phyloP scores from a whole-genome alignment of 176 grass and related monocot species.

The Carex parvula region DNA sequence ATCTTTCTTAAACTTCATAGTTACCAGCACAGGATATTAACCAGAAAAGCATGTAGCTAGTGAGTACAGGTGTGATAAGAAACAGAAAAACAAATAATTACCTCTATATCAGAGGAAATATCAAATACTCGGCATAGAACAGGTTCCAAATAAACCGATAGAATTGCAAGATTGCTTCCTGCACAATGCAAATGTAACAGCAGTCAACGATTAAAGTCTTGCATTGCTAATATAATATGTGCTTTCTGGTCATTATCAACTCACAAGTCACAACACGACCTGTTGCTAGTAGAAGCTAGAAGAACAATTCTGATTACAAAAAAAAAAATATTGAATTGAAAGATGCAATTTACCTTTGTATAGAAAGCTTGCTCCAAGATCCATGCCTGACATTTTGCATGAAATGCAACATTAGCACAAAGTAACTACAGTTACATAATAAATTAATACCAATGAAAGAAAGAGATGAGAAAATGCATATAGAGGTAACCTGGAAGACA shows the following conservation, averaged over 20 bases:
- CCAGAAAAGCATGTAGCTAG: not conserved
- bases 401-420: conserved; percentile 25
- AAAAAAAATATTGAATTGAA: not conserved
- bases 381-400: conserved; percentile 65
- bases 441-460: conserved; percentile 11
- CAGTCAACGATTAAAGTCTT: not conserved
- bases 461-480: conserved; percentile 13
- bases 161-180: conserved; percentile 87
- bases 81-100: conserved; percentile 15
- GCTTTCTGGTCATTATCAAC: not conserved
- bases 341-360: conserved; percentile 56
- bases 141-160: conserved; percentile 96
- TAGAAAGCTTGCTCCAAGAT: conserved; percentile 84
- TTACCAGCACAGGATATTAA: conserved; percentile 2
- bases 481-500: conserved; percentile 68
- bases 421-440: not conserved
- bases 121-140: conserved; percentile 83
- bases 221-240: not conserved
- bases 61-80: not conserved
- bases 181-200: conserved; percentile 29
- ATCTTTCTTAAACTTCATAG: not conserved
- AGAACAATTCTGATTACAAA: not conserved
- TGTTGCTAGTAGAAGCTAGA: not conserved
- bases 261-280: not conserved
- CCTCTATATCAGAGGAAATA: conserved; percentile 89